Evolutionary conservation across 1,139 yeast genomes (phyloP).

Genomic region (Diutina sp.): DNA sequence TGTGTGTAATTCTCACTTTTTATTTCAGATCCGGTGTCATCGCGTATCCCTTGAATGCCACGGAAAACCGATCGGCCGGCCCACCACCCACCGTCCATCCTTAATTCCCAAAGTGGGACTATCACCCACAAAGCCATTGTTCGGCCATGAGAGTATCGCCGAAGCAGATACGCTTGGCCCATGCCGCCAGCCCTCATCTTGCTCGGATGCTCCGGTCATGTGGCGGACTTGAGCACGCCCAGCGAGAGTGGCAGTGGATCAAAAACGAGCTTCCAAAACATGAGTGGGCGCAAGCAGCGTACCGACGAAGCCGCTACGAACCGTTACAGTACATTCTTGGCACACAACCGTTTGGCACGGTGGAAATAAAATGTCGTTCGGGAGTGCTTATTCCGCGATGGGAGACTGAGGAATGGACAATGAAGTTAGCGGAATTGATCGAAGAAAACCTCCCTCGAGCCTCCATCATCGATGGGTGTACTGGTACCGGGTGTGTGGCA

Average conservation of each 20-base stretch:
- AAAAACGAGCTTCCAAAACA: conserved; percentile 22
- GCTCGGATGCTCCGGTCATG: neutral
- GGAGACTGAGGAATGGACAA: conserved; percentile 92
- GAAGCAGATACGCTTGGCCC: neutral
- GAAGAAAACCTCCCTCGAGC: neutral
- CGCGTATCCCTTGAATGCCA: too few relatives aligned
- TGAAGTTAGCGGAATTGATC: conserved; percentile 19
- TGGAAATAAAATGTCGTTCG: conserved; percentile 44
- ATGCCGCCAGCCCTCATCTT: neutral
- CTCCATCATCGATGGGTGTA: conserved; percentile 58
- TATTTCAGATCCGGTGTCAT: too few relatives aligned
- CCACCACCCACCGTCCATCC: too few relatives aligned
- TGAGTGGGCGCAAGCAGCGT: conserved; percentile 23
- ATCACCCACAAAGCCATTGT: too few relatives aligned
- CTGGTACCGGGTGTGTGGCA: conserved; percentile 88
- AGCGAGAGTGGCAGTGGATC: conserved; percentile 26
- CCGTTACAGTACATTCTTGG: conserved; percentile 83
- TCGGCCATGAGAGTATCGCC: neutral
- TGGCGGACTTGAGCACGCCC: neutral
- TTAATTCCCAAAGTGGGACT: too few relatives aligned
- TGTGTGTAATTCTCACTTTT: too few relatives aligned
- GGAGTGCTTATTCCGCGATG: conserved; percentile 82
- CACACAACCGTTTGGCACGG: conserved; percentile 71
- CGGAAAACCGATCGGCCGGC: too few relatives aligned
- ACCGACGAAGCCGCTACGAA: conserved; percentile 28